Base-by-base conservation (phyloP, 2,329 filamentous ascomycete species). In the Talaromyces sp. region DNA sequence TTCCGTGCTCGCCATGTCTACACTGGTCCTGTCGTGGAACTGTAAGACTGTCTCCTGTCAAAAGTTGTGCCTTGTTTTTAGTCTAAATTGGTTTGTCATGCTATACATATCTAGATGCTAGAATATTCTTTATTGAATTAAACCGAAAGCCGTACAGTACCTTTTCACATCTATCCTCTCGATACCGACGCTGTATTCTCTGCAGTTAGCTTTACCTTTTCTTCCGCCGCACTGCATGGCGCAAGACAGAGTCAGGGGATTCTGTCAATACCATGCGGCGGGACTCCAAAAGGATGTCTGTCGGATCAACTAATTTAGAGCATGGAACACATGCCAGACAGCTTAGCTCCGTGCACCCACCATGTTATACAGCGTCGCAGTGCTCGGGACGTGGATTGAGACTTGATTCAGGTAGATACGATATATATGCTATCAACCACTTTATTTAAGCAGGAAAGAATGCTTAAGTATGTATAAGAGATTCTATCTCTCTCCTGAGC, bases 1-100 rank as follows among this genome's bases (percentile, higher is more conserved):
- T 34, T 77, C 5, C 70, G 75, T 60, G 79, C 75, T 11, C 71
- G 71, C 62, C 69, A 72, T 40, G 68, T 75, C 7, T 81, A 81
- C 66, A 56, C 65, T 19, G 74, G 72, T 10, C 75, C 76, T 7
- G 63, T 75, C 31, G 67, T 75, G 58, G 70, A 75, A 51, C 19
- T 47, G n/a, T 47, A 11, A 47, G 4, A 45, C 43, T 22, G 19
- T 22, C 11, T 47, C 43, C 3, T 47, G 19, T 22, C 43, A 47
- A 47, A 47, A 47, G 19, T 5, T 11, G 19, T 22, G 5, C 25
- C 5, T n/a, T 54, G 31, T n/a, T 11, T 31, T 53, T 53, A n/a
- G 5, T n/a, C 27, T 15, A 29, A 6, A 53, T 15, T 11, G 25
- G 49, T 10, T 31, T 31, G 25, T 27, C 49, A 4, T 54, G 15